Percentiles rank a stretch among this genome's conserved stretches.
Evolutionary conservation across 208 protist species (phyloP).

Genomic region (Trypanosoma conorhini): DNA sequence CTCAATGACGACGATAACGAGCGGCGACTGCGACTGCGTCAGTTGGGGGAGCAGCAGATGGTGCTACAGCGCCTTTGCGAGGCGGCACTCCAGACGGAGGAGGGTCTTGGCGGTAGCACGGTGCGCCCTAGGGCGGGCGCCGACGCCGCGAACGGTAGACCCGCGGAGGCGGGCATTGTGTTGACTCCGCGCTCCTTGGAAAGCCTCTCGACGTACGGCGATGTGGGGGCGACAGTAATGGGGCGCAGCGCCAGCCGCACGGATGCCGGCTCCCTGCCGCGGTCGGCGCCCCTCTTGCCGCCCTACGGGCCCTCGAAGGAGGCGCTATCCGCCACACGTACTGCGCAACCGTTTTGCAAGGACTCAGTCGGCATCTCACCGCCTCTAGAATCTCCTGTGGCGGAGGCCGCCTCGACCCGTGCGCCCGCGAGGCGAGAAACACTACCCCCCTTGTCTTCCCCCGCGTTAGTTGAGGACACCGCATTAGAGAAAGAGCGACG

Average conservation of each 20-base stretch:
- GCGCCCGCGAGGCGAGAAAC: background rate
- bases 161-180: slow-evolving; percentile 19
- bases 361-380: background rate
- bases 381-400: background rate
- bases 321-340: background rate
- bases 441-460: background rate
- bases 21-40: slow-evolving; percentile 37
- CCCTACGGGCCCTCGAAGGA: background rate
- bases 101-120: slow-evolving; percentile 20
- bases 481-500: background rate
- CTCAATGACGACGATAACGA: slow-evolving; percentile 19
- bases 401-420: background rate
- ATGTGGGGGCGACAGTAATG: background rate
- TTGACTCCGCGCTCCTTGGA: slow-evolving; percentile 25
- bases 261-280: background rate
- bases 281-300: background rate
- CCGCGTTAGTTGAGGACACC: background rate
- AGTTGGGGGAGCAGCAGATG: slow-evolving; percentile 59
- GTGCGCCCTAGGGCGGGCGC: slow-evolving; percentile 8
- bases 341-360: background rate
- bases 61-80: slow-evolving; percentile 66
- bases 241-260: slow-evolving; percentile 6
- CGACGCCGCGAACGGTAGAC: background rate
- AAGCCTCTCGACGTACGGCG: slow-evolving; percentile 1
- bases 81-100: slow-evolving; percentile 47